Evolutionary conservation across 1,284 basidiomycete species (phyloP).

Genomic region (Schizophyllum amplum): DNA sequence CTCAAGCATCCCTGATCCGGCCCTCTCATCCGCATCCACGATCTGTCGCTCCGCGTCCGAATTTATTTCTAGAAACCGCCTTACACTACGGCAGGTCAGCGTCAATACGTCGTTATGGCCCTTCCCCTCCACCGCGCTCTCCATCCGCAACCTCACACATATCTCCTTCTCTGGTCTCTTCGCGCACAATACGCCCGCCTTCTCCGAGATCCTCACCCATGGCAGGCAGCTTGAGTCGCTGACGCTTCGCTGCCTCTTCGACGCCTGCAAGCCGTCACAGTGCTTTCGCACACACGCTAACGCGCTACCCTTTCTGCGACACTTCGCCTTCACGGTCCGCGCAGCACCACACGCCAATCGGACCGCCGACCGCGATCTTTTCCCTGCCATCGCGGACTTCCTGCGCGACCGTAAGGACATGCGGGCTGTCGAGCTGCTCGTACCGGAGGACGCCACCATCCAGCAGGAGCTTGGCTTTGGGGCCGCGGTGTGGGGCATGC

Average conservation of each 20-base stretch:
- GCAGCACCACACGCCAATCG: constrained; percentile 29
- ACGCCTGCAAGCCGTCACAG: constrained; percentile 23
- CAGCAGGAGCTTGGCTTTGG: constrained; percentile 53
- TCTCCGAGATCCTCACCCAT: constrained; percentile 49
- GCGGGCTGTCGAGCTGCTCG: constrained; percentile 42
- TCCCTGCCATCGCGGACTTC: constrained; percentile 61
- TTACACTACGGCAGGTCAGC: constrained; percentile 44
- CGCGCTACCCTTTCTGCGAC: constrained; percentile 49
- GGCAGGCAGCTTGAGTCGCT: constrained; percentile 58
- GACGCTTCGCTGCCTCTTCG: constrained; percentile 34
- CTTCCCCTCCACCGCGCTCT: constrained; percentile 46
- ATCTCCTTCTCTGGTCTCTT: constrained; percentile 54
- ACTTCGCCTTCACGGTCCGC: constrained; percentile 49
- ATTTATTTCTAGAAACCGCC: constrained; percentile 47
- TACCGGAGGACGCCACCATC: constrained; percentile 36
- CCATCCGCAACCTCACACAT: constrained; percentile 54
- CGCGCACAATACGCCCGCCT: constrained; percentile 37
- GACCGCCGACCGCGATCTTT: constrained; percentile 48
- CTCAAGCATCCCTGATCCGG: not conserved
- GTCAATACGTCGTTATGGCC: constrained; percentile 47
- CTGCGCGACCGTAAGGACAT: constrained; percentile 48
- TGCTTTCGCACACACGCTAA: constrained; percentile 37
- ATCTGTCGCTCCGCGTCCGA: not conserved
- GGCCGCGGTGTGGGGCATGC: constrained; percentile 61
- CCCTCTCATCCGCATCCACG: constrained; percentile 1